Evolutionary conservation across 306 rosid species (phyloP).

Genomic region (Vigna reflexopilosa): DNA sequence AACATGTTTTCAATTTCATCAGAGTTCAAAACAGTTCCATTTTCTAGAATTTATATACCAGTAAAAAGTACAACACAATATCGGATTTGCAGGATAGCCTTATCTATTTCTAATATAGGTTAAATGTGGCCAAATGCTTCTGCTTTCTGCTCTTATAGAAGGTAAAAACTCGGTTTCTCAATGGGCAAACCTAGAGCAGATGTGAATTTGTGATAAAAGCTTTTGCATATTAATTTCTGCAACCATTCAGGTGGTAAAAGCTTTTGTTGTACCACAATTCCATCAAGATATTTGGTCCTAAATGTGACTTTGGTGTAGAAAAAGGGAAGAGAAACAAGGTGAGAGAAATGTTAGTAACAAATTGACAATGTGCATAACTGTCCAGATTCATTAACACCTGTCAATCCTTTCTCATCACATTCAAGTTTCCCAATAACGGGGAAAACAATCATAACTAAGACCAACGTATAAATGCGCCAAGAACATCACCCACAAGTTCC

Average conservation of each 20-base stretch:
- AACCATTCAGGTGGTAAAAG: slow-evolving; percentile 20
- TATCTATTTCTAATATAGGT: slow-evolving; percentile 25
- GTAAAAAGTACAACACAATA: slow-evolving; percentile 10
- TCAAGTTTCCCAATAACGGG: slow-evolving; percentile 26
- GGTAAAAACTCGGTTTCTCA: slow-evolving; percentile 4
- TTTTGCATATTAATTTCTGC: slow-evolving; percentile 14
- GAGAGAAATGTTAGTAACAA: slow-evolving; percentile 18
- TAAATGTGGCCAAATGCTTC: slow-evolving; percentile 34
- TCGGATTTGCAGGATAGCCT: slow-evolving; percentile 13
- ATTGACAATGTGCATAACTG: not conserved
- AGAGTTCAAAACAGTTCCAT: slow-evolving; percentile 29
- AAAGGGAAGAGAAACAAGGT: not conserved
- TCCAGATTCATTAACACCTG: slow-evolving; percentile 33
- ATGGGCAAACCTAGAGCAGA: not conserved
- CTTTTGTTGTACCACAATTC: slow-evolving; percentile 19
- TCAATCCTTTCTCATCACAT: slow-evolving; percentile 16
- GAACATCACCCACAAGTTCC: slow-evolving; percentile 34
- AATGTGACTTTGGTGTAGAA: slow-evolving; percentile 11
- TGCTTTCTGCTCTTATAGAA: slow-evolving; percentile 21
- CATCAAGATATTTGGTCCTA: slow-evolving; percentile 37
- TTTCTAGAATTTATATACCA: not conserved
- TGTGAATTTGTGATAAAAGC: not conserved
- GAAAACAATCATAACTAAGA: slow-evolving; percentile 26
- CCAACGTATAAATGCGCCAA: slow-evolving; percentile 51
- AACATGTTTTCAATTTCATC: slow-evolving; percentile 35